Conservation (phyloP, 495 filamentous ascomycete genomes). For the Podospora fimiseda region DNA sequence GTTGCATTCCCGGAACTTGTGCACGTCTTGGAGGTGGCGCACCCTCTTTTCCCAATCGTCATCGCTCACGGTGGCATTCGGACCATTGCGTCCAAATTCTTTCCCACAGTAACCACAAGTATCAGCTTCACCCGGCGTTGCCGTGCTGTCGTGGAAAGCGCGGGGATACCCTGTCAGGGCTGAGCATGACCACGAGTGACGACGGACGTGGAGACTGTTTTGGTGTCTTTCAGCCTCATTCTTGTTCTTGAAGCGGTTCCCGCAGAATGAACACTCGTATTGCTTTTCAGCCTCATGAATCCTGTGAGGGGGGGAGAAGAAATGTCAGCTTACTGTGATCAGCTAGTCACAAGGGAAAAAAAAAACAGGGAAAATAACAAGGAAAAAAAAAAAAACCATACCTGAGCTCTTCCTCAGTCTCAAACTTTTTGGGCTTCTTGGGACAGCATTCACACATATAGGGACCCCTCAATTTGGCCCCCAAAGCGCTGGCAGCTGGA, state of each 20-base stretch:
- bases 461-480: slow-evolving; percentile 43
- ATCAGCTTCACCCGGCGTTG: slow-evolving; percentile 55
- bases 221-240: slow-evolving; percentile 98
- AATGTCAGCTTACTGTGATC: slow-evolving; percentile 10
- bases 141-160: slow-evolving; percentile 77
- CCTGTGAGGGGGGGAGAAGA: slow-evolving; percentile 33
- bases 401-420: slow-evolving; percentile 77
- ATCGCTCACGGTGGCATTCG: slow-evolving; percentile 31
- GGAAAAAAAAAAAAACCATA: too few relatives aligned
- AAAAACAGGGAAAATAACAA: neutral
- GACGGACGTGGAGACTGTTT: slow-evolving; percentile 88
- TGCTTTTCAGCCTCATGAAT: slow-evolving; percentile 90
- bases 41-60: slow-evolving; percentile 78
- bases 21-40: slow-evolving; percentile 78
- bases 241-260: slow-evolving; percentile 98
- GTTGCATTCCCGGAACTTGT: slow-evolving; percentile 98
- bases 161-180: slow-evolving; percentile 69
- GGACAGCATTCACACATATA: slow-evolving; percentile 96
- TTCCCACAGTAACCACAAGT: slow-evolving; percentile 94
- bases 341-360: neutral
- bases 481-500: slow-evolving; percentile 20
- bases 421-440: slow-evolving; percentile 98
- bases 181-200: slow-evolving; percentile 97
- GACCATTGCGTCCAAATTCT: slow-evolving; percentile 69
- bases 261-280: slow-evolving; percentile 85